Conservation (phyloP, 371 early-diverging fungal species). For the Mucor piriformis region DNA sequence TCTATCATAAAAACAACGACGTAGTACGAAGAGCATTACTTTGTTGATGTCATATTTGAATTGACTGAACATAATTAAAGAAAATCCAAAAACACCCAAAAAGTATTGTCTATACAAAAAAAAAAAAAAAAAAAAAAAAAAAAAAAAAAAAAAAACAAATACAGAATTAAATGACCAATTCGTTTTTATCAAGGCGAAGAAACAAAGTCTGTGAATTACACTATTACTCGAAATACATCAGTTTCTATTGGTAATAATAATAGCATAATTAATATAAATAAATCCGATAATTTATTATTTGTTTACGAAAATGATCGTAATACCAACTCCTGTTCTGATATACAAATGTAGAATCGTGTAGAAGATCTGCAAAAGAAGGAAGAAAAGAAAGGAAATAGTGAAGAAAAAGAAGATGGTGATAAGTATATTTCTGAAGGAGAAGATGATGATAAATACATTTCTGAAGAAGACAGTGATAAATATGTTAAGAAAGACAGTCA, state of each 20-base stretch:
- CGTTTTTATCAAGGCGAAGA: no score
- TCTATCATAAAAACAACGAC: no score
- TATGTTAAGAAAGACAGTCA: not conserved
- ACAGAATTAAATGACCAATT: no score
- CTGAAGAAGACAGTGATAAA: slow-evolving; percentile 1
- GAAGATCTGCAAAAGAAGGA: not conserved
- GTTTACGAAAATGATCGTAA: slow-evolving; percentile 3
- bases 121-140: no score
- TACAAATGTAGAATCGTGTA: slow-evolving; percentile 4
- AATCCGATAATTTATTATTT: slow-evolving; percentile 8
- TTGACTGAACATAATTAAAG: no score
- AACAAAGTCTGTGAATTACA: slow-evolving; percentile 9
- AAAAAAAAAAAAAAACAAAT: no score
- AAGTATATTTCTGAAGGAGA: slow-evolving; percentile 1
- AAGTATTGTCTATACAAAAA: no score
- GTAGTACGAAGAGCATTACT: no score
- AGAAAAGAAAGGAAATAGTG: slow-evolving; percentile 2
- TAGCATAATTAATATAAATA: slow-evolving; percentile 6
- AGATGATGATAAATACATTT: not conserved
- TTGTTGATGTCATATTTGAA: no score
- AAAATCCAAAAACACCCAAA: no score
- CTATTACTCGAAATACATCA: slow-evolving; percentile 7
- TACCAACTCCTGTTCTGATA: slow-evolving; percentile 4
- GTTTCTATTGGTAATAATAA: slow-evolving; percentile 11
- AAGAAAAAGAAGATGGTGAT: slow-evolving; percentile 1